Base-by-base conservation (phyloP, 352 stramenopile species). In the Thalassiosira mediterranea region DNA sequence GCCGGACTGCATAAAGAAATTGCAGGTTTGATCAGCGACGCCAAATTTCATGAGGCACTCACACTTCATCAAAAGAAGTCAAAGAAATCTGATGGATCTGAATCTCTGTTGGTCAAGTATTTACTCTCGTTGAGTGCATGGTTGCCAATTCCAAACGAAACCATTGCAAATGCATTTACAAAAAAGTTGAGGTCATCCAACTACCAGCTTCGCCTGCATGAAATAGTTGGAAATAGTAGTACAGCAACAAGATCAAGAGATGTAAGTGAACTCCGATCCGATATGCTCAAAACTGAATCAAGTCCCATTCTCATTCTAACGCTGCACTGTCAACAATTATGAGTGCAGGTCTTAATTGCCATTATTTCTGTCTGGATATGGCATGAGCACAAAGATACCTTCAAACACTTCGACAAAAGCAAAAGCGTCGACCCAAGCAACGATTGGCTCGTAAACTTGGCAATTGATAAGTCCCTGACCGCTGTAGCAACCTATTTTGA, bases 321-420 rank as follows among this genome's bases (percentile, higher is more conserved):
- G n/a, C n/a, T n/a, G n/a, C n/a, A n/a, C n/a, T n/a, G n/a, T n/a
- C n/a, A n/a, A n/a, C n/a, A n/a, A n/a, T n/a, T n/a, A n/a, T n/a
- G n/a, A n/a, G n/a, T n/a, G n/a, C n/a, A n/a, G n/a, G n/a, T n/a
- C n/a, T n/a, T n/a, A n/a, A n/a, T 79, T 57, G 74, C 81, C 11
- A 53, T 76, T 19, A 84, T 92, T 61, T 59, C 79, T 8, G 44
- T 92, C 42, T 89, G 81, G 77, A 63, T 92, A 11, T 92, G 86
- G 81, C 34, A 38, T 13, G 63, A 88, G 58, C 66, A 92, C 46
- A 76, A 87, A 48, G 32, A 73, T 1, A 71, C 19, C 47, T 89
- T 89, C 62, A 78, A 90, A 29, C 17, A 57, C 31, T 72, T 74
- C n/a, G 79, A 58, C 54, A 72, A 71, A 17, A 67, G 79, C 1